These are phyloP conservation scores for Candida incommunis DNA, from an alignment of 805 yeast genomes.

Conservation along the genomic window DNA sequence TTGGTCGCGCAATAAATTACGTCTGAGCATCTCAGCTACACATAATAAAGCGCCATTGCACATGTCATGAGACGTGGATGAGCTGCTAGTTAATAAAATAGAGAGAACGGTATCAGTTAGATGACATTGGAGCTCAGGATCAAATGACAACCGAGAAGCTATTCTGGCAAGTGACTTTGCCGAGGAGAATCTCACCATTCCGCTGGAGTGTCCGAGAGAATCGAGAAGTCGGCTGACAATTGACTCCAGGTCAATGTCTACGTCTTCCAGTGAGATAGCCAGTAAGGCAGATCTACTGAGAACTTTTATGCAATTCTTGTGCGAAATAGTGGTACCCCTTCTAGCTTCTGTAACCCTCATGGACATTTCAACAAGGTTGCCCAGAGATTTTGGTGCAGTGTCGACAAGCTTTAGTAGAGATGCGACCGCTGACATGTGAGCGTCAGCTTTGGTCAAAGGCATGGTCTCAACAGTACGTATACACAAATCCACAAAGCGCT, in stretches of 20 bases:
- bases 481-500: background rate
- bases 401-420: background rate
- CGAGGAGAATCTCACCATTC: background rate
- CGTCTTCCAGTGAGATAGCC: background rate
- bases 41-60: background rate
- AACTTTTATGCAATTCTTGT: background rate
- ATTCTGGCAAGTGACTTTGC: background rate
- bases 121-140: background rate
- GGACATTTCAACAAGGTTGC: background rate
- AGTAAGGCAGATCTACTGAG: background rate
- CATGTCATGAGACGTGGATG: background rate
- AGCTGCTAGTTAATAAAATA: background rate
- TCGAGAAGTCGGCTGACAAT: background rate
- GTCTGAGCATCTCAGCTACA: background rate
- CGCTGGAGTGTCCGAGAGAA: background rate
- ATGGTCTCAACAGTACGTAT: background rate
- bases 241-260: background rate
- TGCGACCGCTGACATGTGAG: background rate
- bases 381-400: background rate
- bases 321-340: background rate
- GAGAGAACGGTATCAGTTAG: background rate
- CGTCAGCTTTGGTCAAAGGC: background rate
- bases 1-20: background rate
- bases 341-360: background rate
- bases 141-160: background rate